Percentiles rank a stretch among this genome's conserved stretches.
These are phyloP conservation scores for Alternaria sp. DNA, from an alignment of 2,329 filamentous ascomycete species.

Conservation along the genomic window DNA sequence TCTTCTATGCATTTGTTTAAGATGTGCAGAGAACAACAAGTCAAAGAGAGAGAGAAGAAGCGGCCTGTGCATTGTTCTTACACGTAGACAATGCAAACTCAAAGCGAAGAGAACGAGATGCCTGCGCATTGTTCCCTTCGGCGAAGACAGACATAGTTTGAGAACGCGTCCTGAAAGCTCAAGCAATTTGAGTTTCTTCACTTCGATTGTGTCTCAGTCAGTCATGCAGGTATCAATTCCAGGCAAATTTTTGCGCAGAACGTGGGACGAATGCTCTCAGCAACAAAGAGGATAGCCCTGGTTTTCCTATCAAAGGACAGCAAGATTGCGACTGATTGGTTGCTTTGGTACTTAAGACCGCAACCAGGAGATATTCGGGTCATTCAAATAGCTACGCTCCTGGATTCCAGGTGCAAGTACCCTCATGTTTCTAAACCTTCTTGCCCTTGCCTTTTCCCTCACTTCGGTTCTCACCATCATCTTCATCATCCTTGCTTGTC, in stretches of 20 bases:
- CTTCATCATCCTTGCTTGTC: not conserved
- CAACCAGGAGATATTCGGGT: not conserved
- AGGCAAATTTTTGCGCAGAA: not conserved
- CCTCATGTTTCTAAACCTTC: not conserved
- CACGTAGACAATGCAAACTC: not conserved
- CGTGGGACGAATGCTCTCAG: not conserved
- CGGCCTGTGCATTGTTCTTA: not conserved
- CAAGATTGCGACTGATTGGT: not conserved
- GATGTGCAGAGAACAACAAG: not conserved
- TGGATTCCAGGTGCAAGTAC: not conserved
- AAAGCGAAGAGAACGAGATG: not conserved
- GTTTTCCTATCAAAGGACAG: not conserved
- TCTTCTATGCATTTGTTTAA: not conserved
- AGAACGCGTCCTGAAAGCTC: not conserved
- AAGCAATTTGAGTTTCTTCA: not conserved
- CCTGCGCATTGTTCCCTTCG: not conserved
- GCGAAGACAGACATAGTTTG: not conserved
- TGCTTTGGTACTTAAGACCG: not conserved
- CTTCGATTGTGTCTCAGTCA: not conserved
- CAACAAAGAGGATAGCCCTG: not conserved
- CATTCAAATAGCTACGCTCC: not conserved
- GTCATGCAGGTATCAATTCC: too few species aligned
- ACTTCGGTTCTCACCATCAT: not conserved
- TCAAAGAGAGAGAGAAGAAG: not conserved
- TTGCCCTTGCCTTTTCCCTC: not conserved